A percentile compares a stretch with the other conserved stretches of the same genome.
These are phyloP conservation scores for Trichoderma arundinaceum DNA, from an alignment of 2,329 filamentous ascomycete genomes.

Conservation along the genomic window DNA sequence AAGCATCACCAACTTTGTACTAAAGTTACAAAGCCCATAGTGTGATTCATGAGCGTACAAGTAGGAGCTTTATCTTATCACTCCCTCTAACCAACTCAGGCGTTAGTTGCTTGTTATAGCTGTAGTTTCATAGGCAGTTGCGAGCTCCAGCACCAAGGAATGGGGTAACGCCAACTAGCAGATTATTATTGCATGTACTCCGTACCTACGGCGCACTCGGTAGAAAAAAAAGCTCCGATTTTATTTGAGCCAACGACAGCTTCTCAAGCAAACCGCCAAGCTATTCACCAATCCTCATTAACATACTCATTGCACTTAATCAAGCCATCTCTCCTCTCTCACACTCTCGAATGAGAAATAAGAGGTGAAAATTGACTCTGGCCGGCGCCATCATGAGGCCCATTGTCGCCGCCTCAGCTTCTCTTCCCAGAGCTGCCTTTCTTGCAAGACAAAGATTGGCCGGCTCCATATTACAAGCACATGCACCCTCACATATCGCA, in stretches of 20 bases:
- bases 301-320: neutral
- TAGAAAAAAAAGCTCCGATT: conserved; percentile 23
- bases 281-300: neutral
- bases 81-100: conserved; percentile 19
- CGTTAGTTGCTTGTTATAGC: neutral
- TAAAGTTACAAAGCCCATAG: too few species aligned
- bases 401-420: conserved; percentile 5
- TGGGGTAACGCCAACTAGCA: neutral
- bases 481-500: neutral
- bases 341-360: neutral
- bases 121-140: neutral
- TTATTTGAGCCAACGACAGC: neutral
- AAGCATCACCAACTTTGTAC: too few species aligned
- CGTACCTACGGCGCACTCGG: conserved; percentile 3
- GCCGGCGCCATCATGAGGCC: conserved; percentile 18
- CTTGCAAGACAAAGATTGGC: neutral
- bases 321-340: neutral
- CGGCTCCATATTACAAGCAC: neutral
- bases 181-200: neutral
- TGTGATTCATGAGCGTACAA: too few species aligned
- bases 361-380: neutral
- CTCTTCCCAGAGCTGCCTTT: conserved; percentile 4
- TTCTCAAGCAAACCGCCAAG: neutral
- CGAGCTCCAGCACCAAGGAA: neutral
- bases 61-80: conserved; percentile 27